A percentile compares a stretch with the other conserved stretches of the same genome.
Conservation (phyloP, 805 yeast genomes). For the Nakazawaea populi region DNA sequence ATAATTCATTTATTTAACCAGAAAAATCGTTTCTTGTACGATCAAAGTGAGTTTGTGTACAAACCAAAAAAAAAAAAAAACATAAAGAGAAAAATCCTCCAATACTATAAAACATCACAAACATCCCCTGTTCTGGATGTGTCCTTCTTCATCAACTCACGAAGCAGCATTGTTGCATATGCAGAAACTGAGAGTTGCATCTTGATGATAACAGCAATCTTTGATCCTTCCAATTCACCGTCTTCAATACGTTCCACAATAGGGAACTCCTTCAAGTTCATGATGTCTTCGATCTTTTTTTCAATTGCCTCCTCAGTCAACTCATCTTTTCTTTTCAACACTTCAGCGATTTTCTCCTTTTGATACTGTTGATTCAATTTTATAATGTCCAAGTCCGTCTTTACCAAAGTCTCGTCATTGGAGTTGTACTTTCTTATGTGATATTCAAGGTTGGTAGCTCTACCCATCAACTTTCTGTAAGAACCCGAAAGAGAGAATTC, state of each 20-base stretch:
- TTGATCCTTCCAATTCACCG: constrained; percentile 33
- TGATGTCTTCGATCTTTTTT: constrained; percentile 3
- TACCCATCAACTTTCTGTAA: constrained; percentile 68
- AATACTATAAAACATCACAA: constrained; percentile 1
- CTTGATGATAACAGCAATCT: constrained; percentile 66
- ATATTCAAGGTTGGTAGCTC: constrained; percentile 61
- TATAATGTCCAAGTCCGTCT: constrained; percentile 68
- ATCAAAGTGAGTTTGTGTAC: too few species aligned
- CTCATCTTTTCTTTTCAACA: constrained; percentile 12
- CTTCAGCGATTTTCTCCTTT: constrained; percentile 1
- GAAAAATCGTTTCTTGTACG: too few species aligned
- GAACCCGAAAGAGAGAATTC: constrained; percentile 93
- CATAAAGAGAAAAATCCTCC: neutral
- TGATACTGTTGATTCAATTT: constrained; percentile 24
- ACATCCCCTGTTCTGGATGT: constrained; percentile 26
- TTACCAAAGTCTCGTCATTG: constrained; percentile 64
- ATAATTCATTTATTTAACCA: too few species aligned
- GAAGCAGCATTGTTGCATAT: constrained; percentile 95
- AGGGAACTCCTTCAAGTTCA: constrained; percentile 1
- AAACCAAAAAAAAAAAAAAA: too few species aligned
- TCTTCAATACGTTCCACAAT: constrained; percentile 21
- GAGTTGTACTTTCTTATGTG: constrained; percentile 54
- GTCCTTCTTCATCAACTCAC: constrained; percentile 82
- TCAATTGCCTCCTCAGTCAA: constrained; percentile 10
- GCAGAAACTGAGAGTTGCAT: constrained; percentile 80